A percentile compares a stretch with the other conserved stretches of the same genome.
These are phyloP conservation scores for Thermothelomyces thermophilus DNA, from an alignment of 2,329 filamentous ascomycete species.

Conservation along the genomic window DNA sequence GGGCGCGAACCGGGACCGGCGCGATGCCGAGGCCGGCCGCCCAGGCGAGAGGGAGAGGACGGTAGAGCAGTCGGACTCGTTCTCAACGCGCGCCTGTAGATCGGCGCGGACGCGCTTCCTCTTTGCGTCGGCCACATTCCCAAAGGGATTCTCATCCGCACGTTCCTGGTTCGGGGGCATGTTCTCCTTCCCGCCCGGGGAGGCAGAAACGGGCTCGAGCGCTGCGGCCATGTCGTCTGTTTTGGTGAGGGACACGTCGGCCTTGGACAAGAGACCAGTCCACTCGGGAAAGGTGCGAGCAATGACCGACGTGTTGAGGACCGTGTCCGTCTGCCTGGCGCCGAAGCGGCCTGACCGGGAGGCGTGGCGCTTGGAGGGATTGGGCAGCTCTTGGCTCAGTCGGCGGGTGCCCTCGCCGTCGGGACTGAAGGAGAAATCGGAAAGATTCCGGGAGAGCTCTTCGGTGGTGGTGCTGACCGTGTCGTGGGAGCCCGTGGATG, in stretches of 20 bases:
- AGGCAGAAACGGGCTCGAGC: slow-evolving; percentile 33
- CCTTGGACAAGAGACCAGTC: slow-evolving; percentile 27
- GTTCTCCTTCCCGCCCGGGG: slow-evolving; percentile 40
- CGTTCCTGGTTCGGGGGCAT: slow-evolving; percentile 34
- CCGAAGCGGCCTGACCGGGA: slow-evolving; percentile 26
- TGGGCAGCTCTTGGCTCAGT: slow-evolving; percentile 41
- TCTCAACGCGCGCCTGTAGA: slow-evolving; percentile 50
- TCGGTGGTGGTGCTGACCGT: slow-evolving; percentile 49
- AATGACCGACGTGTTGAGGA: slow-evolving; percentile 34
- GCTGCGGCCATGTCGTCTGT: slow-evolving; percentile 22
- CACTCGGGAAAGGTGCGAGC: slow-evolving; percentile 48
- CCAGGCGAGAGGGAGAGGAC: slow-evolving; percentile 37
- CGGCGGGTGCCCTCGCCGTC: slow-evolving; percentile 49
- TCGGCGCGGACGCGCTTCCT: slow-evolving; percentile 38
- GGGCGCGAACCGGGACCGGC: slow-evolving; percentile 25
- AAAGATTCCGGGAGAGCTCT: slow-evolving; percentile 46
- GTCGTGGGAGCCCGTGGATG: slow-evolving; percentile 52
- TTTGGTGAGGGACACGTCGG: slow-evolving; percentile 18
- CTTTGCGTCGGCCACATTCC: slow-evolving; percentile 35
- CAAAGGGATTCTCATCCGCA: slow-evolving; percentile 37
- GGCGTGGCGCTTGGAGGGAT: slow-evolving; percentile 19
- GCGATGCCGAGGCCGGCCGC: slow-evolving; percentile 15
- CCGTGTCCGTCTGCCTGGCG: slow-evolving; percentile 22
- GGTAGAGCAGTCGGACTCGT: slow-evolving; percentile 44
- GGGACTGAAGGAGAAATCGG: slow-evolving; percentile 46